These are phyloP conservation scores for Ceratocystis diversiconidia DNA, from an alignment of 2,329 filamentous ascomycete genomes.

Conservation along the genomic window DNA sequence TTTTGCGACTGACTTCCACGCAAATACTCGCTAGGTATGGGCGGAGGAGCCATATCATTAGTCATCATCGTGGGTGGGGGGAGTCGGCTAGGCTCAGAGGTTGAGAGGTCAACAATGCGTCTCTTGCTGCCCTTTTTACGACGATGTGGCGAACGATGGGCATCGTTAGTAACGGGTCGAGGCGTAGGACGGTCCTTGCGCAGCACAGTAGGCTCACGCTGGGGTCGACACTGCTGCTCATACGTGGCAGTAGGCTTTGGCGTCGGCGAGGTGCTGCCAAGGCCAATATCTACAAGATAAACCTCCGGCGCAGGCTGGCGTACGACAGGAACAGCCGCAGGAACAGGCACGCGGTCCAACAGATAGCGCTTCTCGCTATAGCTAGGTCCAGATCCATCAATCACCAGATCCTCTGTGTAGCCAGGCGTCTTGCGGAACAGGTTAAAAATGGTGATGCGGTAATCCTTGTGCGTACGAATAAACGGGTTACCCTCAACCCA, in stretches of 20 bases:
- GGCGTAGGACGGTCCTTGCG: slow-evolving; percentile 46
- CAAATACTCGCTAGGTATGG: slow-evolving; percentile 10
- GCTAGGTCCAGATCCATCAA: slow-evolving; percentile 72
- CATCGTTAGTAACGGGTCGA: slow-evolving; percentile 42
- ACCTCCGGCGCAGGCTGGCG: slow-evolving; percentile 52
- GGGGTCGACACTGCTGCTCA: slow-evolving; percentile 26
- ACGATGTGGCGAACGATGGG: slow-evolving; percentile 43
- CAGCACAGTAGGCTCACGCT: slow-evolving; percentile 25
- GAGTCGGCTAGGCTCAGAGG: slow-evolving; percentile 29
- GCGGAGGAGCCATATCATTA: slow-evolving; percentile 13
- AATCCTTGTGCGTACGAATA: slow-evolving; percentile 69
- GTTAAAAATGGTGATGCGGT: slow-evolving; percentile 87
- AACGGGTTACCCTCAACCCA: slow-evolving; percentile 91
- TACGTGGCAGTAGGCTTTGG: slow-evolving; percentile 46
- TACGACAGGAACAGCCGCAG: slow-evolving; percentile 62
- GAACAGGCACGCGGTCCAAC: slow-evolving; percentile 65
- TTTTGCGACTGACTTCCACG: background rate
- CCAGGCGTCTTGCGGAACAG: slow-evolving; percentile 82
- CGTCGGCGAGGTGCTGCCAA: slow-evolving; percentile 15
- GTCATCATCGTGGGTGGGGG: slow-evolving; percentile 14
- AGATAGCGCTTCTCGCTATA: slow-evolving; percentile 75
- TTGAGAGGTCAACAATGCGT: slow-evolving; percentile 50
- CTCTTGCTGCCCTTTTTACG: slow-evolving; percentile 39
- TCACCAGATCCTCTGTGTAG: slow-evolving; percentile 77
- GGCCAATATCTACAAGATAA: slow-evolving; percentile 42